phyloP scores from a whole-genome alignment of 2,329 filamentous ascomycete species.

The Penicillium sp. region DNA sequence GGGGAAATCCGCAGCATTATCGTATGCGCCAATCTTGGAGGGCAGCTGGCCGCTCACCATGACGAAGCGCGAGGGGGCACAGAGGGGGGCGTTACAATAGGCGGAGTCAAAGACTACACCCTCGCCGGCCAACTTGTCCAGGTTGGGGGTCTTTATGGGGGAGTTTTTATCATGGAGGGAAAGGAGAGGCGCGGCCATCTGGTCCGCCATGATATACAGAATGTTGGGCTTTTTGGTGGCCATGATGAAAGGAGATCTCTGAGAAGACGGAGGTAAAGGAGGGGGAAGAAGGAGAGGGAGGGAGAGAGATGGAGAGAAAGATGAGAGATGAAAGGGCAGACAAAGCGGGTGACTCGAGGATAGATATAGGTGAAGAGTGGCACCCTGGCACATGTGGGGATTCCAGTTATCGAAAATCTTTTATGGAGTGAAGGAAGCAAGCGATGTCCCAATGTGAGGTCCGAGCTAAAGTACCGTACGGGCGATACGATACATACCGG shows the following conservation, averaged over 20 bases:
- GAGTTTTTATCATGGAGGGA: slow-evolving; percentile 90
- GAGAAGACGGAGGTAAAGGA: background rate
- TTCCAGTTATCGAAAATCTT: slow-evolving; percentile 10
- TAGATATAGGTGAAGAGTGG: slow-evolving; percentile 22
- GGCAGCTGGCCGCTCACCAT: slow-evolving; percentile 92
- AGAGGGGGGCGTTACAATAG: slow-evolving; percentile 92
- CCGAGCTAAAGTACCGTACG: background rate
- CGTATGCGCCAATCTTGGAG: slow-evolving; percentile 88
- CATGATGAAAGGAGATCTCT: slow-evolving; percentile 29
- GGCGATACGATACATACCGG: background rate
- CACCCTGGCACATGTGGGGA: slow-evolving; percentile 22
- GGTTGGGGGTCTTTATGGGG: slow-evolving; percentile 88
- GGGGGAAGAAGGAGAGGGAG: slow-evolving; percentile 8
- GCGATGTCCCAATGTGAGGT: background rate
- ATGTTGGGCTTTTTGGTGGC: slow-evolving; percentile 69
- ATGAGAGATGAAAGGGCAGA: background rate
- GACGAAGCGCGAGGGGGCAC: slow-evolving; percentile 89
- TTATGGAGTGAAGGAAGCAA: background rate
- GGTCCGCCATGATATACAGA: slow-evolving; percentile 95
- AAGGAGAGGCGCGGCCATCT: slow-evolving; percentile 85
- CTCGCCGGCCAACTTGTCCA: slow-evolving; percentile 78
- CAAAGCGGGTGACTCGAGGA: slow-evolving; percentile 5
- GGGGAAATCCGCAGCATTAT: slow-evolving; percentile 84
- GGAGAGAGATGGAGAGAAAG: slow-evolving; percentile 11
- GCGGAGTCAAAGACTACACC: slow-evolving; percentile 92